These are phyloP conservation scores for Tulasnella sp. DNA, from an alignment of 768 basidiomycete genomes.

Conservation along the genomic window DNA sequence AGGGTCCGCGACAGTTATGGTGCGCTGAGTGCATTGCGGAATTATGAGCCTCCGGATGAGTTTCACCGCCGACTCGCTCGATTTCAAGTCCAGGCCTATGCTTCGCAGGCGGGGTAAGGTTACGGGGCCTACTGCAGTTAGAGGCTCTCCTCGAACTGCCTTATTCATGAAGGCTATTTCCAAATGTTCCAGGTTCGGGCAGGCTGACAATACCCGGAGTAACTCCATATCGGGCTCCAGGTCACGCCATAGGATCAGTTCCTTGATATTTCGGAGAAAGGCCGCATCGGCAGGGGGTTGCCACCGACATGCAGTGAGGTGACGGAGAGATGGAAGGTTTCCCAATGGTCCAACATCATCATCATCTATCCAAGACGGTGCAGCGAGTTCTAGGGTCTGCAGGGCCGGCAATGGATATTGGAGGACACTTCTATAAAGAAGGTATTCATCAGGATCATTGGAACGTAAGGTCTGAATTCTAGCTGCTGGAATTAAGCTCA, in stretches of 20 bases:
- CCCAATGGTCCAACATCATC: not conserved
- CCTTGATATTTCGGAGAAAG: not conserved
- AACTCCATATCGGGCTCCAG: too few relatives aligned
- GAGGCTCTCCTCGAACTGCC: too few relatives aligned
- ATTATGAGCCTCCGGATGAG: not conserved
- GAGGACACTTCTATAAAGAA: too few relatives aligned
- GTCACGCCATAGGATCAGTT: too few relatives aligned
- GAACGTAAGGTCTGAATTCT: too few relatives aligned
- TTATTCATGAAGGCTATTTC: too few relatives aligned
- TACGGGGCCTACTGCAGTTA: too few relatives aligned
- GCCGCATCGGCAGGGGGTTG: not conserved
- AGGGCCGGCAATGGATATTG: too few relatives aligned
- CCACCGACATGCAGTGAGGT: not conserved
- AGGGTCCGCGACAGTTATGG: not conserved
- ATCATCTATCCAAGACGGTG: not conserved
- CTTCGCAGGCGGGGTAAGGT: not conserved
- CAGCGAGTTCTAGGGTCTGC: not conserved
- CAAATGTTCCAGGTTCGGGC: too few relatives aligned
- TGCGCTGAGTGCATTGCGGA: not conserved
- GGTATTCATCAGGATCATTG: too few relatives aligned
- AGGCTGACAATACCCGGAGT: too few relatives aligned
- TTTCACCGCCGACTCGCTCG: not conserved
- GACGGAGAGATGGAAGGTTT: not conserved
- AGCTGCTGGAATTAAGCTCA: too few relatives aligned
- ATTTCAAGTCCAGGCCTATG: not conserved